Evolutionary conservation across 495 filamentous ascomycete species (phyloP).

Genomic region (Podospora bellae-mahoneyi): DNA sequence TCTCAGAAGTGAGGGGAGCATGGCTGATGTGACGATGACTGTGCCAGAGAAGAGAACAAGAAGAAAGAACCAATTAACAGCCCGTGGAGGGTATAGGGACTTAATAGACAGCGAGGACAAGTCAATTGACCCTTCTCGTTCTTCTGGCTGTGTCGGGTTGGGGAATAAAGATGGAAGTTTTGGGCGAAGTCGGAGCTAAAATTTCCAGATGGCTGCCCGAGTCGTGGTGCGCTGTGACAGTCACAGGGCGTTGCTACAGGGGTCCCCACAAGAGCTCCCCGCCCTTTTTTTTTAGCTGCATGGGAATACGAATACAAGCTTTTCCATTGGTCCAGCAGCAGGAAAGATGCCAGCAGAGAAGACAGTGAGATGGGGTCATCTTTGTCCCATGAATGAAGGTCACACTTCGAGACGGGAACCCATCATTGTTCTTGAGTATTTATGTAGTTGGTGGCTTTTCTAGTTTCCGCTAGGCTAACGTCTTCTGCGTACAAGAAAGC

Average conservation of each 20-base stretch:
- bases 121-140: conserved; percentile 23
- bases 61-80: conserved; percentile 18
- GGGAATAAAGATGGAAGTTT: conserved; percentile 13
- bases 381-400: neutral
- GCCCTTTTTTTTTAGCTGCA: conserved; percentile 7
- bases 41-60: neutral
- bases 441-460: neutral
- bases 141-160: conserved; percentile 9
- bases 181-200: conserved; percentile 36
- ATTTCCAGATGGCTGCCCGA: conserved; percentile 22
- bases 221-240: conserved; percentile 14
- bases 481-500: neutral
- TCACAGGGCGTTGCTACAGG: conserved; percentile 32
- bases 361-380: conserved; percentile 1
- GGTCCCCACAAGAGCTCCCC: conserved; percentile 27
- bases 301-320: conserved; percentile 33
- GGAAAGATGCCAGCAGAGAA: neutral
- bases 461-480: neutral
- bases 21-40: conserved; percentile 21
- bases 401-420: neutral
- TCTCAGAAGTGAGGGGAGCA: conserved; percentile 41
- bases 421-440: neutral
- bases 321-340: conserved; percentile 27
- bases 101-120: conserved; percentile 10
- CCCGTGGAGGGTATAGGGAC: neutral